Percentiles rank a stretch among this genome's conserved stretches.
phyloP scores from a whole-genome alignment of 1,139 yeast species.

The Candida freyschussii region DNA sequence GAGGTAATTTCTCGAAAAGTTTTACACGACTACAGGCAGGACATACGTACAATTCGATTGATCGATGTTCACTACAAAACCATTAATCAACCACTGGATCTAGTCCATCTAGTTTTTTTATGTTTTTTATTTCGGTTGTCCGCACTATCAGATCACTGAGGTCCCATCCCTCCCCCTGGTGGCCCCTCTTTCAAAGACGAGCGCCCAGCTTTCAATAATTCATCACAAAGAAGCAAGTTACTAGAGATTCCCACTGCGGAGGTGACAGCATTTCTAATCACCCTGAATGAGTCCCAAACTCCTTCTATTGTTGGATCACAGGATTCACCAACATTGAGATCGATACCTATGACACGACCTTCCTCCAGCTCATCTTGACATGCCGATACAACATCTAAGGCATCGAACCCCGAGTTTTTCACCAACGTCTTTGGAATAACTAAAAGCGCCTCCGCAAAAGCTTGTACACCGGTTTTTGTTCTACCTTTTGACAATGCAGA shows the following conservation, averaged over 20 bases:
- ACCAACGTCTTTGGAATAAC: constrained; percentile 91
- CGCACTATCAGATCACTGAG: no score
- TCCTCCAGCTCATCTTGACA: constrained; percentile 89
- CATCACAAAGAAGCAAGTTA: constrained; percentile 90
- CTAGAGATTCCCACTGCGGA: constrained; percentile 95
- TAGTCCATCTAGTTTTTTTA: no score
- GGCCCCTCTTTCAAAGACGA: constrained; percentile 68
- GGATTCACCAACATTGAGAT: constrained; percentile 87
- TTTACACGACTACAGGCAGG: no score
- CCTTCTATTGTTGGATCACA: constrained; percentile 95
- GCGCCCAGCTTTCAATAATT: constrained; percentile 92
- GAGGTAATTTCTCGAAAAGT: no score
- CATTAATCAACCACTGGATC: no score
- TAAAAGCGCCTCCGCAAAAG: constrained; percentile 87
- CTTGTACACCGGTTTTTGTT: constrained; percentile 83
- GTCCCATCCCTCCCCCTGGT: constrained; percentile 16
- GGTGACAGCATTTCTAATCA: constrained; percentile 84
- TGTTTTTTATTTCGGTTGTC: no score
- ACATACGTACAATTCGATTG: no score
- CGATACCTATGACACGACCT: constrained; percentile 84
- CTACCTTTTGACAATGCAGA: constrained; percentile 72
- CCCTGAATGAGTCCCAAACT: constrained; percentile 94
- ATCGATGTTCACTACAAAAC: no score
- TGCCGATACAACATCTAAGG: constrained; percentile 80
- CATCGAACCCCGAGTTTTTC: constrained; percentile 90